A percentile compares a stretch with the other conserved stretches of the same genome.
Conservation (phyloP, 129 eudicot species). For the Pulicaria dysenterica region DNA sequence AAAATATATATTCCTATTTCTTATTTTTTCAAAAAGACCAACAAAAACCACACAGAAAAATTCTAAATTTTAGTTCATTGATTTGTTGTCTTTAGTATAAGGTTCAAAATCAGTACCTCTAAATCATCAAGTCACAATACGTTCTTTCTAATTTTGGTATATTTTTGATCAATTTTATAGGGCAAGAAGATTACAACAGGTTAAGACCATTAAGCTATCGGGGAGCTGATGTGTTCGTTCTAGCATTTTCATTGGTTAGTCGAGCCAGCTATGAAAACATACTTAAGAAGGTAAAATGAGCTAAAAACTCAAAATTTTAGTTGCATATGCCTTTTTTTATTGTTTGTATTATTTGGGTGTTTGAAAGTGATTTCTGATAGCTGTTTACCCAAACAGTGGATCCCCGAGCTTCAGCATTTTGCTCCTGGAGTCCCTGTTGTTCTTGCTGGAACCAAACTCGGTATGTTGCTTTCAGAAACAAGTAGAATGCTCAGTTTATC, state of each 20-base stretch:
- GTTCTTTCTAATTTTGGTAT: constrained; percentile 22
- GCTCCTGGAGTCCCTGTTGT: constrained; percentile 91
- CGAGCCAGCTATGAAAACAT: constrained; percentile 95
- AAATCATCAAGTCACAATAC: background rate
- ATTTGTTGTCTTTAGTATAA: too few species aligned
- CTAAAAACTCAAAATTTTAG: background rate
- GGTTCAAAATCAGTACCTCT: background rate
- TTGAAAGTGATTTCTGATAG: constrained; percentile 32
- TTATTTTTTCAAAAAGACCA: background rate
- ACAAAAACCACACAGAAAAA: background rate
- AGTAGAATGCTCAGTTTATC: background rate
- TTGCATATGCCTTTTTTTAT: background rate
- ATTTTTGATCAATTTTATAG: constrained; percentile 34
- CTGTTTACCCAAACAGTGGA: constrained; percentile 64
- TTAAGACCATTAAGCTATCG: constrained; percentile 92
- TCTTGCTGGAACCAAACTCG: constrained; percentile 94
- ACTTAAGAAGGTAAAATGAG: constrained; percentile 65
- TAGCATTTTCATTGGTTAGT: constrained; percentile 90
- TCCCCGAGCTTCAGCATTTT: constrained; percentile 94
- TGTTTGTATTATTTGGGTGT: background rate
- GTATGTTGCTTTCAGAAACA: constrained; percentile 41
- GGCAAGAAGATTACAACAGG: constrained; percentile 94
- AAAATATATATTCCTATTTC: background rate
- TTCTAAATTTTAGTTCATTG: constrained; percentile 13
- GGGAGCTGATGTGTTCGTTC: constrained; percentile 84